These are phyloP conservation scores for Kwoniella sp. DNA, from an alignment of 768 basidiomycete genomes.

Conservation along the genomic window DNA sequence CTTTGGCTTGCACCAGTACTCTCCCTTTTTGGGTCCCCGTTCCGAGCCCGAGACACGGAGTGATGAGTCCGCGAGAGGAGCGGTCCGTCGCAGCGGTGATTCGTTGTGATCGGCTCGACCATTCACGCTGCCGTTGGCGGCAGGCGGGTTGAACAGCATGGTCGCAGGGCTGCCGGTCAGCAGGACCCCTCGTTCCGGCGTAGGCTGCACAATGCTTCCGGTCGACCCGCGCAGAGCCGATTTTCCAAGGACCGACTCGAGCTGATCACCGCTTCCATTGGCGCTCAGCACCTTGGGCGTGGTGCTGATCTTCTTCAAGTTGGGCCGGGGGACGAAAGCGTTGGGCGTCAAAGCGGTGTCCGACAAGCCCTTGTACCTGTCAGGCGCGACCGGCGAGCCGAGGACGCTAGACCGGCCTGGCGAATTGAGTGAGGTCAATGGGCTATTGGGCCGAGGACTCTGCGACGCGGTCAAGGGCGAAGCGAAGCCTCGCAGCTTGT, in stretches of 20 bases:
- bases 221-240: conserved; percentile 30
- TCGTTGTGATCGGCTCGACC: conserved; percentile 19
- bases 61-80: conserved; percentile 6
- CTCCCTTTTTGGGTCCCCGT: conserved; percentile 59
- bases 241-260: conserved; percentile 38
- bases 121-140: conserved; percentile 5
- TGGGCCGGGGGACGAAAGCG: conserved; percentile 63
- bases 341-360: conserved; percentile 63
- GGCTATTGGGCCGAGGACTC: conserved; percentile 22
- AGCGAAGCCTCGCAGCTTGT: conserved; percentile 48
- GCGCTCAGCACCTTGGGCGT: conserved; percentile 63
- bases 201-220: conserved; percentile 19
- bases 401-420: conserved; percentile 27
- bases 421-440: conserved; percentile 19
- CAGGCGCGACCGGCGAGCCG: conserved; percentile 26
- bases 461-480: conserved; percentile 31
- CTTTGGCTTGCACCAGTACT: conserved; percentile 85
- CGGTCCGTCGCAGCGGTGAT: conserved; percentile 9
- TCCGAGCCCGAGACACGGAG: conserved; percentile 31
- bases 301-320: conserved; percentile 87
- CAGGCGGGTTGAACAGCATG: conserved; percentile 18
- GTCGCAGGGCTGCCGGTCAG: conserved; percentile 19
- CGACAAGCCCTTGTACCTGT: conserved; percentile 57
- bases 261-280: conserved; percentile 30
- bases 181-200: conserved; percentile 20